Evolutionary conservation across 352 stramenopile genomes (phyloP).

Genomic region (Aphanomyces cochlioides): DNA sequence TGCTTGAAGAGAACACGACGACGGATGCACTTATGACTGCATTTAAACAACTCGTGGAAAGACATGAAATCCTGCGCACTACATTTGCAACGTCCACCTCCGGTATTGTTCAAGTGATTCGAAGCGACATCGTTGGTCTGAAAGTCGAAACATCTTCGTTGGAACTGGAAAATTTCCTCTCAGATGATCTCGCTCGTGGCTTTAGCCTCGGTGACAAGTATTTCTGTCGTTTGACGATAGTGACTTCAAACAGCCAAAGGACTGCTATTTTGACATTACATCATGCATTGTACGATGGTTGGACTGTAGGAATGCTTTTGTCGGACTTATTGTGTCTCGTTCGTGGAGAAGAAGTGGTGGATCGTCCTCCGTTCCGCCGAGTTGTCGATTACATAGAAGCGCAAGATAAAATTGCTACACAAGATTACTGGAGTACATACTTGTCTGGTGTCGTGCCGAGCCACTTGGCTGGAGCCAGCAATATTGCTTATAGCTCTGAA

Average conservation of each 20-base stretch:
- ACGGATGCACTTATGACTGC: background rate
- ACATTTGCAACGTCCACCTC: background rate
- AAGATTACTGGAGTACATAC: constrained; percentile 2
- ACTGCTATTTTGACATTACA: background rate
- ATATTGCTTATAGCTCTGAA: background rate
- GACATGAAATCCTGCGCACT: constrained; percentile 1
- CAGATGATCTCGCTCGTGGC: background rate
- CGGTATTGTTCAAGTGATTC: background rate
- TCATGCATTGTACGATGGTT: constrained; percentile 11
- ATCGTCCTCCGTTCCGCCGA: background rate
- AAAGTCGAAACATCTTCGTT: background rate
- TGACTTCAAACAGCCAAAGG: too few relatives aligned
- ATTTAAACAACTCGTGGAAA: background rate
- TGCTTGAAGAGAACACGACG: background rate
- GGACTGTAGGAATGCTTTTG: background rate
- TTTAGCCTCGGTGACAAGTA: background rate
- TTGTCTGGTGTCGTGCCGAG: background rate
- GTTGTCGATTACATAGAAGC: constrained; percentile 11
- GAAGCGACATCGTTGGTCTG: too few relatives aligned
- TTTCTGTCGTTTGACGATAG: background rate
- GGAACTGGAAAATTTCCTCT: background rate
- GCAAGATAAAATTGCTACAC: background rate
- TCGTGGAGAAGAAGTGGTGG: background rate
- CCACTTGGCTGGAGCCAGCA: background rate
- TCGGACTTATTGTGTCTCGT: background rate